phyloP scores from a whole-genome alignment of 2,329 filamentous ascomycete species.

The Dryadomyces quercivorus region DNA sequence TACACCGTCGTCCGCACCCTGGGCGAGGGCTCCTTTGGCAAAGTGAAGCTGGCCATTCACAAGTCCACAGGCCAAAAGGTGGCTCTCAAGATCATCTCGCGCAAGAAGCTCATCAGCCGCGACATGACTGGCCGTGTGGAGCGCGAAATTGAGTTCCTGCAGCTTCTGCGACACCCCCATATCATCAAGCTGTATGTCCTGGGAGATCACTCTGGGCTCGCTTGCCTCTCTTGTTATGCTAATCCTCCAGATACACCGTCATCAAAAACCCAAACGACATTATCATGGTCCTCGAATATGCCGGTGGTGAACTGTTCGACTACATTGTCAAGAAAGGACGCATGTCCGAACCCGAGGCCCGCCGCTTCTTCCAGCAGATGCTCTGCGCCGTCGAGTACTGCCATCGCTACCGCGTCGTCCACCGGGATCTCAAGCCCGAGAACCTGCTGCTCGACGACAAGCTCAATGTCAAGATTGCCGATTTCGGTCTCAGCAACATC shows the following conservation, averaged over 20 bases:
- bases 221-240: not conserved
- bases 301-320: slow-evolving; percentile 91
- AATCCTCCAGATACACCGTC: slow-evolving; percentile 65
- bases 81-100: slow-evolving; percentile 92
- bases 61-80: slow-evolving; percentile 89
- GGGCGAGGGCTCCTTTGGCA: slow-evolving; percentile 94
- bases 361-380: slow-evolving; percentile 98
- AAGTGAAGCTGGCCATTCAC: slow-evolving; percentile 94
- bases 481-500: slow-evolving; percentile 97
- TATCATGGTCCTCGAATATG: slow-evolving; percentile 98
- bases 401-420: slow-evolving; percentile 96
- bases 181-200: slow-evolving; percentile 86
- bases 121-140: slow-evolving; percentile 98
- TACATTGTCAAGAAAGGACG: slow-evolving; percentile 93
- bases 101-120: slow-evolving; percentile 89
- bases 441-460: slow-evolving; percentile 91
- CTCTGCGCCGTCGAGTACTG: slow-evolving; percentile 98
- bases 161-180: slow-evolving; percentile 88
- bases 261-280: slow-evolving; percentile 92
- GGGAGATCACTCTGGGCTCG: not conserved
- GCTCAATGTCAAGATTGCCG: slow-evolving; percentile 97
- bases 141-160: slow-evolving; percentile 94
- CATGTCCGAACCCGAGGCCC: slow-evolving; percentile 83
- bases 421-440: slow-evolving; percentile 94
- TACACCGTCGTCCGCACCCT: slow-evolving; percentile 86